Percentiles rank a stretch among this genome's conserved stretches.
These are phyloP conservation scores for Fusarium anthophilum DNA, from an alignment of 2,329 filamentous ascomycete species.

Conservation along the genomic window DNA sequence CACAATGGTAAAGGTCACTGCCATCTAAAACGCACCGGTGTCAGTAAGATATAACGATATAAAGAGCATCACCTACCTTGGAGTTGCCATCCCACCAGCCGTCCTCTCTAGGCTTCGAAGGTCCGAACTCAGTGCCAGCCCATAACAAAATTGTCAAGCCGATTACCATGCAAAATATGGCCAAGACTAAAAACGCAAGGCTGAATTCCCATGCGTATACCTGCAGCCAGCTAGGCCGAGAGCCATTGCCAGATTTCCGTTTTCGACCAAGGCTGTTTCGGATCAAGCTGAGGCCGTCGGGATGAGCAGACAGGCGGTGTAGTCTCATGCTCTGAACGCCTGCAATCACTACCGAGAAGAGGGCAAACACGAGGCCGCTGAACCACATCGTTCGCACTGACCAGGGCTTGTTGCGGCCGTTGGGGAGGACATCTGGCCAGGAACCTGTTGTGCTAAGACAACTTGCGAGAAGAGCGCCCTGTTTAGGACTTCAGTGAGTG, in stretches of 20 bases:
- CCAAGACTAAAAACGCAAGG: neutral
- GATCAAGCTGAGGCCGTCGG: neutral
- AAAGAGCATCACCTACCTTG: neutral
- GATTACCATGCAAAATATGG: neutral
- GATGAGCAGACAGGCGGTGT: neutral
- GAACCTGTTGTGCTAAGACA: neutral
- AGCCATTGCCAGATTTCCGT: neutral
- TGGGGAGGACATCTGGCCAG: neutral
- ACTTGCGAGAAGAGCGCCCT: neutral
- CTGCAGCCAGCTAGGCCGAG: neutral
- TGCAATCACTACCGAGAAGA: neutral
- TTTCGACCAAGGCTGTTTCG: neutral
- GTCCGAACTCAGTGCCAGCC: neutral
- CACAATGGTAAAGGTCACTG: neutral
- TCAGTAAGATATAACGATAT: neutral
- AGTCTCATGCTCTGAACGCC: neutral
- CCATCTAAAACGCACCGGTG: neutral
- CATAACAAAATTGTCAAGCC: neutral
- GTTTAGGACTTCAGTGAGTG: accelerated
- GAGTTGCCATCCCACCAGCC: neutral
- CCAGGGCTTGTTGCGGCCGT: neutral
- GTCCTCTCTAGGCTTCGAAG: neutral
- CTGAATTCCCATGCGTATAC: neutral
- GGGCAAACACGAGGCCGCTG: neutral
- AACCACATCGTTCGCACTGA: neutral